A percentile compares a stretch with the other conserved stretches of the same genome.
Conservation (phyloP, 306 rosid genomes). For the Senna siamea region DNA sequence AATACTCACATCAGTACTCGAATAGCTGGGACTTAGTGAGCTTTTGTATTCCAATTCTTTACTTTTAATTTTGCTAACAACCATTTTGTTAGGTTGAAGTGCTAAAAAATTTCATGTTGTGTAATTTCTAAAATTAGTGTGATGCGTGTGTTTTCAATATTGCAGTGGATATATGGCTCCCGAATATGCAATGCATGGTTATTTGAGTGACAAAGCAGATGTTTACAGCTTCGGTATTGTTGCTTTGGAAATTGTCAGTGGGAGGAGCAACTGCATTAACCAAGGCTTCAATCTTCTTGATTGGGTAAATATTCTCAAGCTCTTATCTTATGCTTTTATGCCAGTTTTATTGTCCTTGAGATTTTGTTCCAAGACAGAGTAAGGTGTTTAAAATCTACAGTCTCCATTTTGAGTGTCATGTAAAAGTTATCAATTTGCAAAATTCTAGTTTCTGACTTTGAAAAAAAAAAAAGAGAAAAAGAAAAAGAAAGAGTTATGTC, state of each 20-base stretch:
- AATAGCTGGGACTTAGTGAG: conserved; percentile 76
- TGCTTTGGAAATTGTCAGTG: conserved; percentile 70
- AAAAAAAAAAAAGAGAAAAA: too few relatives aligned
- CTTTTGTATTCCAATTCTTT: not conserved
- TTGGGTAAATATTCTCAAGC: conserved; percentile 45
- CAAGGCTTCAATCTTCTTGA: conserved; percentile 57
- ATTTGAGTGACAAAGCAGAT: conserved; percentile 78
- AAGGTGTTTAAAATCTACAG: not conserved
- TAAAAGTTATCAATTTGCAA: too few relatives aligned
- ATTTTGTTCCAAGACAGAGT: not conserved
- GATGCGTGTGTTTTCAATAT: conserved; percentile 18
- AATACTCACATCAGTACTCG: conserved; percentile 72
- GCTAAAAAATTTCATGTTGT: not conserved
- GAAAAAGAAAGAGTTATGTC: too few relatives aligned
- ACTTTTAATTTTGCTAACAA: not conserved
- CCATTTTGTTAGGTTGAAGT: not conserved
- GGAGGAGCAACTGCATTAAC: conserved; percentile 58
- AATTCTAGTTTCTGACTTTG: too few relatives aligned
- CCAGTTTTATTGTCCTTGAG: not conserved
- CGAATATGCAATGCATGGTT: conserved; percentile 73
- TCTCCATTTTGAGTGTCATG: too few relatives aligned
- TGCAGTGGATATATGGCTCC: conserved; percentile 65
- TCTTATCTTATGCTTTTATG: not conserved
- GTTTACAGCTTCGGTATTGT: conserved; percentile 84
- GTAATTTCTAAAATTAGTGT: not conserved